Conservation (phyloP, 2,329 filamentous ascomycete species). For the Cyphellophora europaea region DNA sequence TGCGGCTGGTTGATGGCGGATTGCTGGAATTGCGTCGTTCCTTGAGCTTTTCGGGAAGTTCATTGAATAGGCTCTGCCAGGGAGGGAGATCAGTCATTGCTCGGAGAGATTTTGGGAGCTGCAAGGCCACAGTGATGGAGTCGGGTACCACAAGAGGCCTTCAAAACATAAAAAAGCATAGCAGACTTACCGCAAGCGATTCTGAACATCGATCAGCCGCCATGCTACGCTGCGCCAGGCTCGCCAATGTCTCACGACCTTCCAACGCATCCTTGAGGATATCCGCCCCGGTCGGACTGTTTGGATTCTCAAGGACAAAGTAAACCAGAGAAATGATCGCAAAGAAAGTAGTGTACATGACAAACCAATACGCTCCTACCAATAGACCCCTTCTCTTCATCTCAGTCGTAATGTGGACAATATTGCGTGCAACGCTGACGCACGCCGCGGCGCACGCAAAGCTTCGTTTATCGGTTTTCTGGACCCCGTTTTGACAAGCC, state of each 20-base stretch:
- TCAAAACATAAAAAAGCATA: no score
- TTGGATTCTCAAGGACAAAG: constrained; percentile 56
- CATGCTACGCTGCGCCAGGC: constrained; percentile 72
- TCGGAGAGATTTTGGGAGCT: no score
- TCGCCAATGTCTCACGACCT: constrained; percentile 72
- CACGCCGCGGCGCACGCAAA: constrained; percentile 59
- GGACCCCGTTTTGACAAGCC: constrained; percentile 36
- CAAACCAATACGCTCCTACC: constrained; percentile 58
- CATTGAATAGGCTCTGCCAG: constrained; percentile 66
- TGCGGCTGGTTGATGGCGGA: constrained; percentile 32
- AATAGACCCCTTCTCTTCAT: constrained; percentile 54
- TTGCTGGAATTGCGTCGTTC: constrained; percentile 37
- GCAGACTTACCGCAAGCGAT: constrained; percentile 61
- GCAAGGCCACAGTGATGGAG: constrained; percentile 1
- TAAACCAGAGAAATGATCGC: constrained; percentile 56
- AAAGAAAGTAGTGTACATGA: constrained; percentile 61
- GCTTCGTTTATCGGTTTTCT: constrained; percentile 49
- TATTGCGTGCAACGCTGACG: constrained; percentile 56
- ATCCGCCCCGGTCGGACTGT: constrained; percentile 55
- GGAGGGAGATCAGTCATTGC: no score
- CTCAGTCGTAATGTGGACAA: constrained; percentile 55
- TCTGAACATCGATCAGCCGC: constrained; percentile 78
- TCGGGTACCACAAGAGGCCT: constrained; percentile 1
- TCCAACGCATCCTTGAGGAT: constrained; percentile 77
- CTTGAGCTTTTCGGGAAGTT: constrained; percentile 65